Conservation (phyloP, 805 yeast species). For the Kuraishia borneana region DNA sequence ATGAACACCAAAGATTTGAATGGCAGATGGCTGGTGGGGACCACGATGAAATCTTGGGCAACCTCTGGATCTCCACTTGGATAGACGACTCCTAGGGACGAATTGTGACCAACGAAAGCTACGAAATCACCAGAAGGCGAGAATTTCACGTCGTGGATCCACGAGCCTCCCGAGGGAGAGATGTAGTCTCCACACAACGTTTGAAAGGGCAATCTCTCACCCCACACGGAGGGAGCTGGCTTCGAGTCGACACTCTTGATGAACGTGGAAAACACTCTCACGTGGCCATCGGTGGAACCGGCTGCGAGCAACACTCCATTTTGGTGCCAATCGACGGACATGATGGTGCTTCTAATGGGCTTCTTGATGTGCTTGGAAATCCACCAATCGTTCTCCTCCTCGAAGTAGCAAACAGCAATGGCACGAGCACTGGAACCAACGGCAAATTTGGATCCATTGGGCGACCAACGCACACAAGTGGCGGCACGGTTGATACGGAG, state of each 20-base stretch:
- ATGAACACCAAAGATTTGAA: slow-evolving; percentile 68
- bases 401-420: slow-evolving; percentile 93
- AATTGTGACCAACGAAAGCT: slow-evolving; percentile 81
- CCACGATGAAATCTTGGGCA: slow-evolving; percentile 52
- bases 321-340: slow-evolving; percentile 86
- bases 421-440: slow-evolving; percentile 94
- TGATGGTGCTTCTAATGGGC: slow-evolving; percentile 82
- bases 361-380: slow-evolving; percentile 93
- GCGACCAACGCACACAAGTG: slow-evolving; percentile 90
- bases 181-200: slow-evolving; percentile 77
- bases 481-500: slow-evolving; percentile 94
- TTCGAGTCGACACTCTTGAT: slow-evolving; percentile 81
- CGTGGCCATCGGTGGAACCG: slow-evolving; percentile 92
- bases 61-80: slow-evolving; percentile 52
- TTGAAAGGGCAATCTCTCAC: slow-evolving; percentile 89
- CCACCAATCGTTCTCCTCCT: slow-evolving; percentile 98
- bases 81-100: slow-evolving; percentile 70
- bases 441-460: slow-evolving; percentile 90
- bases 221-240: slow-evolving; percentile 83
- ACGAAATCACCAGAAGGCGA: slow-evolving; percentile 68
- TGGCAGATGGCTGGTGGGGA: slow-evolving; percentile 66
- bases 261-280: slow-evolving; percentile 79
- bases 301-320: slow-evolving; percentile 79
- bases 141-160: slow-evolving; percentile 89
- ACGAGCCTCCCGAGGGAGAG: slow-evolving; percentile 58